These are phyloP conservation scores for Camellia oleifera DNA, from an alignment of 179 eudicot genomes.

Conservation along the genomic window DNA sequence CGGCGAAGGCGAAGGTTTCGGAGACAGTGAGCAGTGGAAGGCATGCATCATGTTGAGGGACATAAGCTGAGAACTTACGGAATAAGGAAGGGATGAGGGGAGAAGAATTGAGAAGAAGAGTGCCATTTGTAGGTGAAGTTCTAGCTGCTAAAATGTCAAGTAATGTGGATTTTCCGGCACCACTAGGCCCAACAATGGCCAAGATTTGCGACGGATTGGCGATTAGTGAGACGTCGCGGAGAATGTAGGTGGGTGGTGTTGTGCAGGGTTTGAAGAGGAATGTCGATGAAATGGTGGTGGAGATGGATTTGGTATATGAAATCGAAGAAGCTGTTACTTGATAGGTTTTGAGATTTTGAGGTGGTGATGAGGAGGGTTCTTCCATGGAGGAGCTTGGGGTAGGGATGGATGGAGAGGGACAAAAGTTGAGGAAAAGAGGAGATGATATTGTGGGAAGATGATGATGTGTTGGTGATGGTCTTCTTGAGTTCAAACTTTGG, in stretches of 20 bases:
- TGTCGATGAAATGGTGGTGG: conserved; percentile 21
- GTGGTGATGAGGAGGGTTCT: conserved; percentile 22
- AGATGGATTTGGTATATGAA: conserved; percentile 65
- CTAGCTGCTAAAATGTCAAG: conserved; percentile 81
- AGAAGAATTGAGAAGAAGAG: conserved; percentile 60
- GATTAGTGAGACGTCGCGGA: conserved; percentile 54
- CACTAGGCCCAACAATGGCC: conserved; percentile 91
- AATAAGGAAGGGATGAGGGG: conserved; percentile 50
- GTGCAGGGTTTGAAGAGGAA: conserved; percentile 55
- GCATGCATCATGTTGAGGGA: conserved; percentile 81
- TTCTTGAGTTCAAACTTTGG: background rate
- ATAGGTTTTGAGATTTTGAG: conserved; percentile 43
- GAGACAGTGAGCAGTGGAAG: conserved; percentile 67
- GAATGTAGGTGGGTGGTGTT: conserved; percentile 59
- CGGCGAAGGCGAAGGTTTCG: conserved; percentile 77
- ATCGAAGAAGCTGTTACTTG: conserved; percentile 62
- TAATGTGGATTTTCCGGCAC: conserved; percentile 90
- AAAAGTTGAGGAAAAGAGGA: background rate
- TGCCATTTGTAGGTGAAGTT: conserved; percentile 55
- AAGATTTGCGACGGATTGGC: conserved; percentile 84
- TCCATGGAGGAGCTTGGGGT: conserved; percentile 31
- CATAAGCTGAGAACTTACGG: conserved; percentile 76
- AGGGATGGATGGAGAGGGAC: conserved; percentile 1
- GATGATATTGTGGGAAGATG: background rate
- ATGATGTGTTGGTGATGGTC: background rate